These are phyloP conservation scores for Trichophyton schoenleinii DNA, from an alignment of 2,329 filamentous ascomycete species.

Conservation along the genomic window DNA sequence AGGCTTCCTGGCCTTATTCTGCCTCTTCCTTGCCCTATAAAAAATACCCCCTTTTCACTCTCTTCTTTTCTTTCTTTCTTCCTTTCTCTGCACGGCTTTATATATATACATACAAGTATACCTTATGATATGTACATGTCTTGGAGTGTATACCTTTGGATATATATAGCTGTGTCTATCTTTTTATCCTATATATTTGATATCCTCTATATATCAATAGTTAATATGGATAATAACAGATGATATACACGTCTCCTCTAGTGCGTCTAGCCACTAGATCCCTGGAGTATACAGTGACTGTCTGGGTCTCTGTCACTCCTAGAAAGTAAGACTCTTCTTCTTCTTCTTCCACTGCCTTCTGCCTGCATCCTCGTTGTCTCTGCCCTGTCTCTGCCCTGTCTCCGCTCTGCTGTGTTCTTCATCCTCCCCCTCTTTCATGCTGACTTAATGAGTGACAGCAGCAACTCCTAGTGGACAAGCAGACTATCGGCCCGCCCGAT, in stretches of 20 bases:
- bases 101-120: background rate
- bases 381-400: too few relatives aligned
- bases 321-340: too few relatives aligned
- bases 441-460: background rate
- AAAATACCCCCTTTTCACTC: background rate
- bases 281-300: too few relatives aligned
- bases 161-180: background rate
- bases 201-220: too few relatives aligned
- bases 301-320: too few relatives aligned
- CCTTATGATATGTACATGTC: background rate
- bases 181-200: background rate
- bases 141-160: background rate
- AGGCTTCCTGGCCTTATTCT: background rate
- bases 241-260: too few relatives aligned
- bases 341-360: too few relatives aligned
- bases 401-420: background rate
- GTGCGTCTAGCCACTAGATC: too few relatives aligned
- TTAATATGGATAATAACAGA: too few relatives aligned
- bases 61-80: background rate
- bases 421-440: background rate
- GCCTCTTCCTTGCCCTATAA: background rate
- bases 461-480: background rate
- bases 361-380: too few relatives aligned
- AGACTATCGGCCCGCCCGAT: background rate
- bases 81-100: background rate